Evolutionary conservation across 306 rosid species (phyloP).

Genomic region (Casuarina glauca): DNA sequence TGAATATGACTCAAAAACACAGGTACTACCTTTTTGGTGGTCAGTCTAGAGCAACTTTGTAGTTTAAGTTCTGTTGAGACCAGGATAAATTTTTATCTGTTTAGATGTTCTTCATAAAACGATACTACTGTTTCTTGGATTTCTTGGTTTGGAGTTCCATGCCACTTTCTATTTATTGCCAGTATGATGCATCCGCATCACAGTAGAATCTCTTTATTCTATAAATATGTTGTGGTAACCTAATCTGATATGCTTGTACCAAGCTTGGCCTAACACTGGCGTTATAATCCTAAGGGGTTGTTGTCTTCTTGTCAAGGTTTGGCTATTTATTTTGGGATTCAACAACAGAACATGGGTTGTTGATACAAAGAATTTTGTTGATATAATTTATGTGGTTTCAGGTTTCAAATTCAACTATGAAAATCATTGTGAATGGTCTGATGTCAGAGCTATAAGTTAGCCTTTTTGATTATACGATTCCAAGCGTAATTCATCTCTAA

Average conservation of each 20-base stretch:
- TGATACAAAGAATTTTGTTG: not conserved
- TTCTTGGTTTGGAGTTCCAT: not conserved
- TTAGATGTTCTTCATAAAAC: constrained; percentile 1
- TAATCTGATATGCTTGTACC: not conserved
- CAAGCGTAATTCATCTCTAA: not conserved
- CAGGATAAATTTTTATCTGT: not conserved
- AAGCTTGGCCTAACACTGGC: not conserved
- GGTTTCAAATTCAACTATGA: not conserved
- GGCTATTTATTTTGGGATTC: not conserved
- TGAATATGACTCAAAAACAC: not conserved
- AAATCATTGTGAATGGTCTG: not conserved
- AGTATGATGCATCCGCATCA: not conserved
- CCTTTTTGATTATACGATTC: not conserved
- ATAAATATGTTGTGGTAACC: not conserved
- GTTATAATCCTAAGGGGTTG: not conserved
- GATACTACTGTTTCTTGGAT: not conserved
- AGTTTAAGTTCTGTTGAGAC: not conserved
- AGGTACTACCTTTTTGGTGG: not conserved
- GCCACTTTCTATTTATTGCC: not conserved
- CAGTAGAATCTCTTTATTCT: not conserved
- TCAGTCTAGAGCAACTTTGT: not conserved
- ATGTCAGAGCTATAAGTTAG: not conserved
- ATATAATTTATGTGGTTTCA: not conserved
- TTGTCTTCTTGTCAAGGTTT: not conserved
- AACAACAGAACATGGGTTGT: not conserved